Percentiles rank a stretch among this genome's conserved stretches.
These are phyloP conservation scores for Phytopythium montanum DNA, from an alignment of 352 stramenopile genomes.

Conservation along the genomic window DNA sequence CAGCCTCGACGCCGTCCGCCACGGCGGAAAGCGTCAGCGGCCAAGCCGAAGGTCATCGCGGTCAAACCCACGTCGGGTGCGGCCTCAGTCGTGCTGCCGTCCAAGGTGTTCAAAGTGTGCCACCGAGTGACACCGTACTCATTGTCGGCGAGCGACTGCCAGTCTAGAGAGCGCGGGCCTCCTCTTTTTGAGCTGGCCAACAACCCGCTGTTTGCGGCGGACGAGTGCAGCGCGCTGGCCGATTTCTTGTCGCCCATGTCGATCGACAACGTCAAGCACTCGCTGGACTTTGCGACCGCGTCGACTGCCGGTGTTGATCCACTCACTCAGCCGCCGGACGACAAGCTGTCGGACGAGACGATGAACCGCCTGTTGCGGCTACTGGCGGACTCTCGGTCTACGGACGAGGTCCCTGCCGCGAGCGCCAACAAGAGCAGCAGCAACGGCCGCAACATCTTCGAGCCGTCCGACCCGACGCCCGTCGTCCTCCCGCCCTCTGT, in stretches of 20 bases:
- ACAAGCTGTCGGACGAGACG: slow-evolving; percentile 23
- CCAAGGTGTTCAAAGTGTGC: slow-evolving; percentile 10
- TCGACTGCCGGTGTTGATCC: background rate
- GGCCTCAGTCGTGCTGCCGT: background rate
- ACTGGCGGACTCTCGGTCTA: slow-evolving; percentile 32
- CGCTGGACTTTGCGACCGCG: slow-evolving; percentile 16
- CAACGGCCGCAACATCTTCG: slow-evolving; percentile 20
- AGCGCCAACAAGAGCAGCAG: slow-evolving; percentile 13
- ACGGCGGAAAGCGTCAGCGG: slow-evolving; percentile 6
- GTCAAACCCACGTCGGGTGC: slow-evolving; percentile 12
- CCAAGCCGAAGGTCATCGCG: slow-evolving; percentile 13
- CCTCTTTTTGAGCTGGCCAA: slow-evolving; percentile 9
- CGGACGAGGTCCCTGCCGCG: slow-evolving; percentile 12
- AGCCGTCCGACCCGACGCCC: slow-evolving; percentile 11
- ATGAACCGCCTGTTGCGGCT: slow-evolving; percentile 29
- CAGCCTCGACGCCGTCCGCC: slow-evolving; percentile 29
- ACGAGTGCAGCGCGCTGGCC: slow-evolving; percentile 11
- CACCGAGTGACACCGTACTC: slow-evolving; percentile 14
- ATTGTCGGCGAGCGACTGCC: slow-evolving; percentile 7
- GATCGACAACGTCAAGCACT: slow-evolving; percentile 28
- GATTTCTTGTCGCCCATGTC: slow-evolving; percentile 24
- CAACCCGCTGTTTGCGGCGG: slow-evolving; percentile 23
- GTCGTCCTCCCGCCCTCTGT: slow-evolving; percentile 16
- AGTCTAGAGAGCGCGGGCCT: slow-evolving; percentile 11
- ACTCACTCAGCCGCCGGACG: background rate